phyloP scores from a whole-genome alignment of 371 early-diverging fungal genomes.

The Coemansia sp. region DNA sequence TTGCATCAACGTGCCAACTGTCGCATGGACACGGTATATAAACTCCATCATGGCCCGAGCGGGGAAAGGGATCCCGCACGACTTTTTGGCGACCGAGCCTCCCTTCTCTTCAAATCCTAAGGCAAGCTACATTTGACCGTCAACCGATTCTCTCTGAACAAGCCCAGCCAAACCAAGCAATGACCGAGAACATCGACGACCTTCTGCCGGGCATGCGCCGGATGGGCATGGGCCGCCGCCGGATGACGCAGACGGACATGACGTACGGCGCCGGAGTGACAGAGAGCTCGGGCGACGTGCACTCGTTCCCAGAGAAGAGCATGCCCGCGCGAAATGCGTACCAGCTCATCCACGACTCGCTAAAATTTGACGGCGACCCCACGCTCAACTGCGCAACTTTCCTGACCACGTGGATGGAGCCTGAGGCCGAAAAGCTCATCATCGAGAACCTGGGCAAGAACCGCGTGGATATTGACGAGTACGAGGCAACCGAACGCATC shows the following conservation, averaged over 20 bases:
- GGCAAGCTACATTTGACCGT: too few relatives aligned
- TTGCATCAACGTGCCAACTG: neutral
- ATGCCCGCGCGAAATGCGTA: slow-evolving; percentile 57
- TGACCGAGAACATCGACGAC: slow-evolving; percentile 31
- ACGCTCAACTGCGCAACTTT: slow-evolving; percentile 71
- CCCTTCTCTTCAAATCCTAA: neutral
- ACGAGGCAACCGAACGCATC: slow-evolving; percentile 58
- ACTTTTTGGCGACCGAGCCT: neutral
- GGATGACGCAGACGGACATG: slow-evolving; percentile 31
- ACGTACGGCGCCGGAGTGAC: slow-evolving; percentile 59
- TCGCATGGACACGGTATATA: neutral
- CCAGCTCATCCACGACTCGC: slow-evolving; percentile 64
- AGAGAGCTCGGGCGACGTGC: slow-evolving; percentile 55
- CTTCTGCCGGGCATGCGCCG: slow-evolving; percentile 40
- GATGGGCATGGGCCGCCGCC: slow-evolving; percentile 27
- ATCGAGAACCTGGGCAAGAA: slow-evolving; percentile 68
- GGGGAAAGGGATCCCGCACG: neutral
- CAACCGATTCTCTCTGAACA: neutral
- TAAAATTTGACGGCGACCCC: slow-evolving; percentile 69
- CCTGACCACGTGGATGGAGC: slow-evolving; percentile 77
- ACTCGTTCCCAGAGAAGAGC: slow-evolving; percentile 51
- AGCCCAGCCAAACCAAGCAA: neutral
- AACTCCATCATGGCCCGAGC: too few relatives aligned
- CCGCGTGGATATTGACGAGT: slow-evolving; percentile 73
- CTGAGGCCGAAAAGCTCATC: slow-evolving; percentile 72